Percentiles rank a stretch among this genome's conserved stretches.
phyloP scores from a whole-genome alignment of 805 yeast genomes.

The Spathaspora boniae region DNA sequence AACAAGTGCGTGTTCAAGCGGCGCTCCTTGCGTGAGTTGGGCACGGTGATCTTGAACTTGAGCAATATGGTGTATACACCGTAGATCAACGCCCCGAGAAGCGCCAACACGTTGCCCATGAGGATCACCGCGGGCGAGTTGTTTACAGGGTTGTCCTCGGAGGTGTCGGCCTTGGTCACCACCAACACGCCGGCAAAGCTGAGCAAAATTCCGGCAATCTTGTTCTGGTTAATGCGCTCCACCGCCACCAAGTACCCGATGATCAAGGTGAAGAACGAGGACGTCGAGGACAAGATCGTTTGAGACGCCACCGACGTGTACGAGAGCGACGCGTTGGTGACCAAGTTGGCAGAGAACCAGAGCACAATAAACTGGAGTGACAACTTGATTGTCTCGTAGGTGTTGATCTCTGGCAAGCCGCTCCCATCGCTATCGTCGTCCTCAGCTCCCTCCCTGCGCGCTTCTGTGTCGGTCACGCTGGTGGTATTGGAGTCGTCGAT shows the following conservation, averaged over 20 bases:
- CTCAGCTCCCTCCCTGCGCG: slow-evolving; percentile 6
- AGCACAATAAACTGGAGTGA: slow-evolving; percentile 80
- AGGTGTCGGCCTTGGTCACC: slow-evolving; percentile 65
- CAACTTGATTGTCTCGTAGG: slow-evolving; percentile 65
- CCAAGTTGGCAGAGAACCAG: slow-evolving; percentile 89
- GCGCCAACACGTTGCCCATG: slow-evolving; percentile 75
- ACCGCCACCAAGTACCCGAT: slow-evolving; percentile 72
- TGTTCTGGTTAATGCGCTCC: slow-evolving; percentile 63
- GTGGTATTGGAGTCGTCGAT: slow-evolving; percentile 7
- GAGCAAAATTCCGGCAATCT: slow-evolving; percentile 64
- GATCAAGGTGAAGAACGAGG: slow-evolving; percentile 86
- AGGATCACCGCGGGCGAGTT: slow-evolving; percentile 29
- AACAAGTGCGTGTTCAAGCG: slow-evolving; percentile 81
- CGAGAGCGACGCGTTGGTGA: slow-evolving; percentile 80
- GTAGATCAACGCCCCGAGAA: slow-evolving; percentile 83
- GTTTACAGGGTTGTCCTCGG: slow-evolving; percentile 15
- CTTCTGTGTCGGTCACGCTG: too few relatives aligned
- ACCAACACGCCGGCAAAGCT: slow-evolving; percentile 77
- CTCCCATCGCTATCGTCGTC: too few relatives aligned
- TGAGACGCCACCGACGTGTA: slow-evolving; percentile 94
- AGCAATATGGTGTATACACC: slow-evolving; percentile 87
- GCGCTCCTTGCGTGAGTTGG: slow-evolving; percentile 55
- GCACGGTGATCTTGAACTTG: slow-evolving; percentile 56
- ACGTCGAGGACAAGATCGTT: slow-evolving; percentile 87
- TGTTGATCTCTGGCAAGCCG: slow-evolving; percentile 32